phyloP scores from a whole-genome alignment of 2,329 filamentous ascomycete genomes.

The Penicillium expansum region DNA sequence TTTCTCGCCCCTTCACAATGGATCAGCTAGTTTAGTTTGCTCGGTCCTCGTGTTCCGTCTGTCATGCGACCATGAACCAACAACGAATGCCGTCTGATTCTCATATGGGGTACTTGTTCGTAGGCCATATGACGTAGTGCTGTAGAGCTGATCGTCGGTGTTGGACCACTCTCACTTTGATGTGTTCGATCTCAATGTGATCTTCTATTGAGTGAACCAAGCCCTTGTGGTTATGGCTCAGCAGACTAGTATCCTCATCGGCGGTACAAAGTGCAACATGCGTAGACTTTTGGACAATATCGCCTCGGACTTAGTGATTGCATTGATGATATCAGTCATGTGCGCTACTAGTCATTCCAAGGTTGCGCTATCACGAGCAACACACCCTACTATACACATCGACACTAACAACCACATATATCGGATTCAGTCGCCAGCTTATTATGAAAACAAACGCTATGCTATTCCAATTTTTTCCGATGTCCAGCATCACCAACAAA shows the following conservation, averaged over 20 bases:
- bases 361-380: background rate
- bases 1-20: conserved; percentile 18
- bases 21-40: conserved; percentile 34
- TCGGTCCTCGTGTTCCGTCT: conserved; percentile 31
- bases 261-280: background rate
- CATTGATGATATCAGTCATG: background rate
- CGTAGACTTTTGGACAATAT: background rate
- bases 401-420: background rate
- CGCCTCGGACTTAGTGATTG: too few relatives aligned
- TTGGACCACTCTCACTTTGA: background rate
- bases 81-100: conserved; percentile 28
- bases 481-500: conserved; percentile 1
- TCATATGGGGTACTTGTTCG: conserved; percentile 4
- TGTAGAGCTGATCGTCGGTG: background rate
- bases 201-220: background rate
- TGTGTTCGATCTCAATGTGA: background rate
- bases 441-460: conserved; percentile 2
- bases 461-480: background rate
- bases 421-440: background rate
- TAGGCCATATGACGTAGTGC: background rate
- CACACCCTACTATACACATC: background rate
- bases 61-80: conserved; percentile 36
- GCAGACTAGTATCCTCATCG: background rate
- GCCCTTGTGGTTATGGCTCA: background rate
- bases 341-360: background rate